Evolutionary conservation across 2,329 filamentous ascomycete species (phyloP), one percentile per base, ranked within the genome.

Genomic region (Fusarium globosum): DNA sequence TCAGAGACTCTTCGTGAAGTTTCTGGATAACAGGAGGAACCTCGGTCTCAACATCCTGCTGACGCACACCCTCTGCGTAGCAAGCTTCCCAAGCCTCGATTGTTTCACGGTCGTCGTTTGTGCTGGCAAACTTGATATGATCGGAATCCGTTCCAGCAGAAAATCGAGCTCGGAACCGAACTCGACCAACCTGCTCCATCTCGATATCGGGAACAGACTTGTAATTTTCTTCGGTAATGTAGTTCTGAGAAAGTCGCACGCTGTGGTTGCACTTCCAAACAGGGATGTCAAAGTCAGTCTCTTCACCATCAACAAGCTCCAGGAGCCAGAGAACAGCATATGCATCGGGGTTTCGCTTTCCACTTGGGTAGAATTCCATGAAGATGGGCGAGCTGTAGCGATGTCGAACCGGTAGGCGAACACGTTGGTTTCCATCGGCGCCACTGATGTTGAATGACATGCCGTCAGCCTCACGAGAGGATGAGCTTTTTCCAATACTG

Each of bases 21-120:
- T 92, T 88, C 80, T 93, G 90, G 1, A 96, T 88, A 16, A 89
- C 83, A 2, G 91, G 89, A 1, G 95, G 94, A 1, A 97, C 86
- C 77, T 97, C 92, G 30, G 91, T 88, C 15, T 88, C 85, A 2
- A 98, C 94, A 35, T 90, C 88, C 62, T 91, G 88, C 20, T 87
- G 83, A 5, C 96, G 90, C 0, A 97, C 94, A 18, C 96, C 96
- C 81, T 98, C 95, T 0, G 94, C 91, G 45, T 93, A 90, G 80
- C 96, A 98, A 1, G 95, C 94, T 81, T 98, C 95, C 94, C 95
- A 98, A 0, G 93, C 93, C 83, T 98, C 96, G 73, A 94, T 97
- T 0, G 95, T 98, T 85, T 98, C 96, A 38, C 96, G 92, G 3
- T 93, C 92, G 80, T 97, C 91, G 78, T 97, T 97, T 81, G 97